Evolutionary conservation across 2,329 filamentous ascomycete genomes (phyloP).

Genomic region (Clonostachys chloroleuca): DNA sequence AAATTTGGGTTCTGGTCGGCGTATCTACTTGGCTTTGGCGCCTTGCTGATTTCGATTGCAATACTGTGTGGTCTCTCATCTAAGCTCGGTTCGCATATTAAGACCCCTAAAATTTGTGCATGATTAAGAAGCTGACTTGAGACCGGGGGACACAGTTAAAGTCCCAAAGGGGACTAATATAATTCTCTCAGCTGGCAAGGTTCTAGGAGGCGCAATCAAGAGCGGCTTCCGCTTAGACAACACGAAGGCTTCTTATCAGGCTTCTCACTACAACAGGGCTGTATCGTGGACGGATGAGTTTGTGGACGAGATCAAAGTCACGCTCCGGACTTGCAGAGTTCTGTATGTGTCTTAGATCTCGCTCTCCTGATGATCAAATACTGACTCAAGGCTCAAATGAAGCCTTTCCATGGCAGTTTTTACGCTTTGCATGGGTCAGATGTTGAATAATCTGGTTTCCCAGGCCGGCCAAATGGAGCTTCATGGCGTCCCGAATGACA

Average conservation of each 20-base stretch:
- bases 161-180: not conserved
- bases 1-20: constrained; percentile 54
- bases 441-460: constrained; percentile 62
- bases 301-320: constrained; percentile 50
- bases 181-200: not conserved
- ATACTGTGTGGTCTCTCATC: not conserved
- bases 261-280: constrained; percentile 28
- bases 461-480: constrained; percentile 53
- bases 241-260: constrained; percentile 53
- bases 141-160: not conserved
- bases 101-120: too few relatives aligned
- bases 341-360: not conserved
- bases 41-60: not conserved
- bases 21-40: constrained; percentile 49
- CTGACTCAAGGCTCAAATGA: constrained; percentile 43
- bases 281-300: constrained; percentile 57
- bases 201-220: constrained; percentile 35
- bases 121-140: too few relatives aligned
- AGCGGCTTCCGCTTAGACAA: constrained; percentile 30
- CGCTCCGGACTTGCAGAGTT: not conserved
- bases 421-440: constrained; percentile 65
- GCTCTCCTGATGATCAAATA: constrained; percentile 1
- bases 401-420: constrained; percentile 54
- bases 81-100: not conserved
- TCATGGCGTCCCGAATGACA: constrained; percentile 64